A percentile compares a stretch with the other conserved stretches of the same genome.
Evolutionary conservation across 768 basidiomycete species (phyloP).

Genomic region (Gloeostereum incarnatum): DNA sequence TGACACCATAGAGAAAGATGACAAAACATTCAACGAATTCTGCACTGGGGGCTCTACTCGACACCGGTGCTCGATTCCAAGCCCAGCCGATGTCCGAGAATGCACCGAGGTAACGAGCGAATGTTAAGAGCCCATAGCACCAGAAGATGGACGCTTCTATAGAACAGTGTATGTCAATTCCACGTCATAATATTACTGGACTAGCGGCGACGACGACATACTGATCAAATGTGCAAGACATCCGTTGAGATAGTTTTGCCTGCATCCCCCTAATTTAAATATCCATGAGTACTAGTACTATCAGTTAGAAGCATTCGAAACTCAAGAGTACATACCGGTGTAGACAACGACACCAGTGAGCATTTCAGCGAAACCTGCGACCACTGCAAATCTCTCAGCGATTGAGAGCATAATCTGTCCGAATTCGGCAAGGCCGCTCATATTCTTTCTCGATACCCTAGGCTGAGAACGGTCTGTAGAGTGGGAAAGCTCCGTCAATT

Average conservation of each 20-base stretch:
- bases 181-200: no score
- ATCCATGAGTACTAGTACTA: no score
- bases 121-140: constrained; percentile 81
- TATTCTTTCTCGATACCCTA: no score
- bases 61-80: constrained; percentile 70
- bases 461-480: no score
- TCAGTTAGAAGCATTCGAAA: no score
- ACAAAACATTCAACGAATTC: constrained; percentile 73
- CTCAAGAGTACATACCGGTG: constrained; percentile 44
- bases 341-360: constrained; percentile 72
- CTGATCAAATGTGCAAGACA: constrained; percentile 91
- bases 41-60: constrained; percentile 44
- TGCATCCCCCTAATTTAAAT: constrained; percentile 53
- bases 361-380: constrained; percentile 60
- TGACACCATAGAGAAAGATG: constrained; percentile 83
- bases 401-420: no score
- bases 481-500: no score
- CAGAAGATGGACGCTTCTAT: constrained; percentile 89
- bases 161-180: constrained; percentile 6
- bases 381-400: constrained; percentile 54
- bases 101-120: constrained; percentile 91
- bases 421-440: no score
- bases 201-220: constrained; percentile 37
- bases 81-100: constrained; percentile 89
- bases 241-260: constrained; percentile 67